Evolutionary conservation across 768 basidiomycete genomes (phyloP).

Genomic region (Suillus cothurnatus): DNA sequence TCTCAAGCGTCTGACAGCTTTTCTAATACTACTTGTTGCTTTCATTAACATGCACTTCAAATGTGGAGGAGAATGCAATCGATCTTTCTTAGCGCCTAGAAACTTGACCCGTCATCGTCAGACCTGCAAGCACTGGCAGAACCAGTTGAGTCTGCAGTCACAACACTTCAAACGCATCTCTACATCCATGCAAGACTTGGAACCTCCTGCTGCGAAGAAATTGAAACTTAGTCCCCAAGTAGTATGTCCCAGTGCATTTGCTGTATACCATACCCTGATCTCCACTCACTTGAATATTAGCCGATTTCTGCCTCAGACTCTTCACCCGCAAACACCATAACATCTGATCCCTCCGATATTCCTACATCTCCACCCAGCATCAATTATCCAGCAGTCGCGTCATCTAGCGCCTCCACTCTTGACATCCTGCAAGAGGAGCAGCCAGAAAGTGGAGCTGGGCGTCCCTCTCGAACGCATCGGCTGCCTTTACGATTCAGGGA

Average conservation of each 20-base stretch:
- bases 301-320: background rate
- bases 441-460: background rate
- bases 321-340: background rate
- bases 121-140: background rate
- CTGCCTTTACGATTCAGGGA: constrained; percentile 16
- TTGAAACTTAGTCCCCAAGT: background rate
- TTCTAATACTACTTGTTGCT: background rate
- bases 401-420: background rate
- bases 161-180: background rate
- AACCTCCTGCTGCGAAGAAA: background rate
- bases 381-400: background rate
- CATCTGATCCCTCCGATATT: background rate
- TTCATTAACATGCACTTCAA: background rate
- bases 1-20: background rate
- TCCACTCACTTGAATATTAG: background rate
- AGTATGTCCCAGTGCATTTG: background rate
- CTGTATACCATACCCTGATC: background rate
- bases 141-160: background rate
- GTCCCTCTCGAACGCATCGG: background rate
- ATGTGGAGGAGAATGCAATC: background rate
- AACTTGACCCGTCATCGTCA: background rate
- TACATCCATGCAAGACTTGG: background rate
- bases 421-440: background rate
- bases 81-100: background rate
- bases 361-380: background rate